These are phyloP conservation scores for Epichloe amarillans DNA, from an alignment of 2,329 filamentous ascomycete genomes.

Conservation along the genomic window DNA sequence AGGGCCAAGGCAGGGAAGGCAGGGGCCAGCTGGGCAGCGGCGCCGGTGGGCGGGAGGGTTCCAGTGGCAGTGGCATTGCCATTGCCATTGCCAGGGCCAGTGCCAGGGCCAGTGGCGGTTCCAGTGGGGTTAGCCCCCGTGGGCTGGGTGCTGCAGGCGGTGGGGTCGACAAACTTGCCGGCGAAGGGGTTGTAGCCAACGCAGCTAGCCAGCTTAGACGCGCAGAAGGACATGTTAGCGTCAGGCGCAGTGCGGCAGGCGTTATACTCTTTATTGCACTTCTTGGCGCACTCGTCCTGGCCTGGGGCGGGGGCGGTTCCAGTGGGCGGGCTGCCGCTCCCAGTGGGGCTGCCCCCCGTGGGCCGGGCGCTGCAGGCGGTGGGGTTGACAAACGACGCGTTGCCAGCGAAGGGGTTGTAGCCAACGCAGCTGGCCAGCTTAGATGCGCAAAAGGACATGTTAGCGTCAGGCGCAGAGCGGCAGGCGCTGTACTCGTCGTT, in stretches of 20 bases:
- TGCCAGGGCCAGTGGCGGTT: no score
- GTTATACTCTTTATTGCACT: constrained; percentile 9
- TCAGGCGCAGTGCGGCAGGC: constrained; percentile 9
- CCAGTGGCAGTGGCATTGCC: no score
- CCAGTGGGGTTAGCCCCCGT: neutral
- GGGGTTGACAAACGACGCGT: constrained; percentile 6
- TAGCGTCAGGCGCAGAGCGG: constrained; percentile 9
- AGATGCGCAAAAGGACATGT: constrained; percentile 14
- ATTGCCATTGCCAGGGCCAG: neutral
- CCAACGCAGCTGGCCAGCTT: constrained; percentile 13
- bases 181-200: constrained; percentile 15
- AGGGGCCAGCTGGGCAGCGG: constrained; percentile 11
- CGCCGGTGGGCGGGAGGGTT: constrained; percentile 5
- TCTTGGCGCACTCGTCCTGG: constrained; percentile 8
- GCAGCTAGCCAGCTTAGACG: constrained; percentile 13
- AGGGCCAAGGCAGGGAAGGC: constrained; percentile 12
- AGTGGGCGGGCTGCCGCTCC: neutral
- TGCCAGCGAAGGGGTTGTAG: constrained; percentile 12
- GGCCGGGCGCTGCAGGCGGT: constrained; percentile 8
- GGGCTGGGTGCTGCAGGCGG: constrained; percentile 7
- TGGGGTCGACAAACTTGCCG: constrained; percentile 6
- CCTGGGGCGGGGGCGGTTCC: no score
- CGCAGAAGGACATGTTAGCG: constrained; percentile 14
- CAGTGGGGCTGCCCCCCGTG: neutral
- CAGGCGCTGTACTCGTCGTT: constrained; percentile 9